Conservation (phyloP, 1,284 basidiomycete species). For the Melampsora americana region DNA sequence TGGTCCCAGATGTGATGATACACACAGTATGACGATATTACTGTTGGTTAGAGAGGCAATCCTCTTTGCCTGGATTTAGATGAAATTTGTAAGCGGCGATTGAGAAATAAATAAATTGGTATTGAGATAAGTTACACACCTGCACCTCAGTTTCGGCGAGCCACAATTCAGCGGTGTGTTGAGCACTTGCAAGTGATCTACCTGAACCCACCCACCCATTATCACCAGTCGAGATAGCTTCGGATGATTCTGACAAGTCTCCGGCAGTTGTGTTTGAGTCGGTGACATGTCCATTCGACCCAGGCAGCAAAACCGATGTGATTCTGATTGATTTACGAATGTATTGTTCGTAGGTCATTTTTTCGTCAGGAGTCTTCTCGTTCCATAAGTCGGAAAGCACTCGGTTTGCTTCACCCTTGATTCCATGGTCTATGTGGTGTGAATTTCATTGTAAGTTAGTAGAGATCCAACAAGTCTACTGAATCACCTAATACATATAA, state of each 20-base stretch:
- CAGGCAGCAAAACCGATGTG: neutral
- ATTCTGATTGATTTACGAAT: neutral
- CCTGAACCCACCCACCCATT: neutral
- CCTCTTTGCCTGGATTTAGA: neutral
- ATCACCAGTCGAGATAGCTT: neutral
- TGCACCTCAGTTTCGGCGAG: neutral
- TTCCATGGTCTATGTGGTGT: neutral
- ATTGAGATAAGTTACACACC: neutral
- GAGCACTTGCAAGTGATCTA: neutral
- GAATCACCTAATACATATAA: neutral
- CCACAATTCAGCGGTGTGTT: neutral
- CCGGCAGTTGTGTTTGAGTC: neutral
- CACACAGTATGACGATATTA: neutral
- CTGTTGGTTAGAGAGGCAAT: neutral
- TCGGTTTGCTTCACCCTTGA: neutral
- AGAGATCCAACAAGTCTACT: neutral
- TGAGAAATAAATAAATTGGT: neutral
- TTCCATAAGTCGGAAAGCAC: neutral
- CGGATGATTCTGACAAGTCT: neutral
- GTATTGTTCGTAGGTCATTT: neutral
- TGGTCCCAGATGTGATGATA: conserved; percentile 4
- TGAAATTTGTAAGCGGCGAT: neutral
- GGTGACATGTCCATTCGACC: neutral
- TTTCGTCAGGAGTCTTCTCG: neutral
- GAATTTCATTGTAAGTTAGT: neutral